Conservation (phyloP, 2,329 filamentous ascomycete genomes). For the Pseudophaeomoniella oleicola region DNA sequence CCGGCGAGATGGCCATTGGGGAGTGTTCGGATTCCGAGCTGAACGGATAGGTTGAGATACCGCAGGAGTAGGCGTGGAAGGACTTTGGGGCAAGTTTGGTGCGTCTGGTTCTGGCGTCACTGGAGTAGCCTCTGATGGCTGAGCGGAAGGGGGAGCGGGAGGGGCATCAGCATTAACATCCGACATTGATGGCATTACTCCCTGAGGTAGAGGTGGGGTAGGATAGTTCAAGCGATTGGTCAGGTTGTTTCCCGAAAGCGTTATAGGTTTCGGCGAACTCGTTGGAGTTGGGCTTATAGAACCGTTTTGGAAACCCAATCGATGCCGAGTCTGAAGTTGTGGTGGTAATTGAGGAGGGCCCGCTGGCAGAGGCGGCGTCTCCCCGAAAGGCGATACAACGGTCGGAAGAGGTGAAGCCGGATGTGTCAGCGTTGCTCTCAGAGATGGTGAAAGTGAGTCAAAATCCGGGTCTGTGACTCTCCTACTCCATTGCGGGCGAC, state of each 20-base stretch:
- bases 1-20: background rate
- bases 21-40: background rate
- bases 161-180: background rate
- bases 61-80: background rate
- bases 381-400: background rate
- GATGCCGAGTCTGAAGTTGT: background rate
- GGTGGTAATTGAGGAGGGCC: background rate
- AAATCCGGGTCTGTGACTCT: too few species aligned
- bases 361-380: background rate
- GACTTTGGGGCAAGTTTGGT: background rate
- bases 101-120: background rate
- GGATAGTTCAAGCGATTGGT: constrained; percentile 17
- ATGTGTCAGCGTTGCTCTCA: background rate
- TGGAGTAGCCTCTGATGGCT: background rate
- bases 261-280: constrained; percentile 5
- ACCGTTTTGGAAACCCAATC: background rate
- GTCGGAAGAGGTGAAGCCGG: background rate
- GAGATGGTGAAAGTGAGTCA: too few species aligned
- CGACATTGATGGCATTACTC: too few species aligned
- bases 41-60: background rate
- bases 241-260: constrained; percentile 15
- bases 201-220: constrained; percentile 13
- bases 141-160: background rate
- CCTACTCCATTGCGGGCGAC: too few species aligned
- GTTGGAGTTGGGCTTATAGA: background rate